Evolutionary conservation across 768 basidiomycete genomes (phyloP), one percentile per base, ranked within the genome.

Genomic region (Kwoniella dejecticola): DNA sequence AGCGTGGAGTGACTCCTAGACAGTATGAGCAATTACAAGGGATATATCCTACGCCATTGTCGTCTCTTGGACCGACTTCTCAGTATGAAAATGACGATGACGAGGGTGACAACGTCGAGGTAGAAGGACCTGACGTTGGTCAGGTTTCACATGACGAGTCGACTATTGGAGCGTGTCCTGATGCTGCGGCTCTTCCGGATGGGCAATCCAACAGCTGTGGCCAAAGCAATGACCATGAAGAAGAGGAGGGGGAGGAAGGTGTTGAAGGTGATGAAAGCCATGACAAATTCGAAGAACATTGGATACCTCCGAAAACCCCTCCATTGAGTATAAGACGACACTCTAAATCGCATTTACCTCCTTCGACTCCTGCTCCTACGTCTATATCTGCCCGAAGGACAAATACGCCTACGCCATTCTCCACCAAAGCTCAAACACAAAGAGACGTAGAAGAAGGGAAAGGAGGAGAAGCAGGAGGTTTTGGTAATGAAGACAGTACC

Each of bases 251-350:
- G n/a, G n/a, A n/a, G n/a, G n/a, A n/a, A n/a, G n/a, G n/a, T n/a
- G n/a, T n/a, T n/a, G n/a, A n/a, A n/a, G n/a, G n/a, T n/a, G n/a
- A n/a, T n/a, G n/a, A n/a, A n/a, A n/a, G n/a, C n/a, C n/a, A 47
- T 26, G 24, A 24, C 19, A 13, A 44, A 6, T 21, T 21, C 11
- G 41, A 44, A 50, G 19, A 31, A 11, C 15, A 50, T 50, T 50
- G 46, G 46, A 52, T 52, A 10, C 49, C 49, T 31, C 49, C 49
- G 30, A 52, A 52, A 52, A 38, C 49, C 12, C 49, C 49, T 52
- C 49, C 29, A 12, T n/a, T 47, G 24, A 47, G 46, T 47, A 47
- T 47, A 24, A 29, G 27, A 26, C 8, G 46, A 47, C 46, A 47
- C 24, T 29, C 46, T 19, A 47, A 30, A 52, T 52, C 49, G 30